Percentiles rank a stretch among this genome's conserved stretches.
These are phyloP conservation scores for Suillus luteus DNA, from an alignment of 768 basidiomycete genomes.

Conservation along the genomic window DNA sequence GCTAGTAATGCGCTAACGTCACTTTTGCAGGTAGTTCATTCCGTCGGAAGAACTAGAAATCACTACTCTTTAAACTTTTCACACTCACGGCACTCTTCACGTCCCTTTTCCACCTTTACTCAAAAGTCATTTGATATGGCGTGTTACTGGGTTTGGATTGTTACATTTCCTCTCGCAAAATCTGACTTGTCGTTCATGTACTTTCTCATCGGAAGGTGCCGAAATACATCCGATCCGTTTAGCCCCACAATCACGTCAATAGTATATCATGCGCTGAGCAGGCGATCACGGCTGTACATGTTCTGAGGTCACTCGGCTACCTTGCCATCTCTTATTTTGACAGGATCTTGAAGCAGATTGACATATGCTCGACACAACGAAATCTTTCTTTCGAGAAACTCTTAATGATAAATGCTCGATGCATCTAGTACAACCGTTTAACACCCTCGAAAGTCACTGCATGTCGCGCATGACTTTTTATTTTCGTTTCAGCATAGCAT, in stretches of 20 bases:
- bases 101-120: background rate
- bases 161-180: constrained; percentile 65
- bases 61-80: background rate
- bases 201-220: constrained; percentile 2
- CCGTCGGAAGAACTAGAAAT: constrained; percentile 52
- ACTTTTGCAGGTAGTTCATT: constrained; percentile 81
- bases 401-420: background rate
- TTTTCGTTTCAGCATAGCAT: background rate
- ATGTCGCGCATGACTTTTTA: background rate
- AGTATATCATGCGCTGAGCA: background rate
- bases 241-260: background rate
- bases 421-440: background rate
- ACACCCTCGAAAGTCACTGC: background rate
- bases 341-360: background rate
- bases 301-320: background rate
- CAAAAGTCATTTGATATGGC: background rate
- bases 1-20: constrained; percentile 14
- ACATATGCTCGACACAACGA: background rate
- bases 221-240: background rate
- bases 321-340: background rate
- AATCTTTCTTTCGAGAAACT: background rate
- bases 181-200: constrained; percentile 4
- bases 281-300: background rate
- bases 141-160: constrained; percentile 53
- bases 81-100: background rate